phyloP scores from a whole-genome alignment of 345 rosid species.

The Ceriops zippeliana region DNA sequence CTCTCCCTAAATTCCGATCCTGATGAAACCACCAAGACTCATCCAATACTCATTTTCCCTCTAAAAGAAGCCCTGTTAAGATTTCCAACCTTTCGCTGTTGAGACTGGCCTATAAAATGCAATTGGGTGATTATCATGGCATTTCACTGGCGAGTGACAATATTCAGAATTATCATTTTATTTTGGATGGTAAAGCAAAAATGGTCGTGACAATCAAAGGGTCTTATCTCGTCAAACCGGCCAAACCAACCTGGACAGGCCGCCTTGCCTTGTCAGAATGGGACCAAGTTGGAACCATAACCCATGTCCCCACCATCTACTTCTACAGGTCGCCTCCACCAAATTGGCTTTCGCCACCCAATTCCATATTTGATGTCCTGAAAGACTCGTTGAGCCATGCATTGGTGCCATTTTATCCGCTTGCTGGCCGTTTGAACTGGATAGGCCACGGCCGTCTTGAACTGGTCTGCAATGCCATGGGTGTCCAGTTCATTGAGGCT shows the following conservation, averaged over 20 bases:
- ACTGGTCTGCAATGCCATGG: slow-evolving; percentile 44
- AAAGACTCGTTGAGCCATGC: slow-evolving; percentile 37
- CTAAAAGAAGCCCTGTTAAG: neutral
- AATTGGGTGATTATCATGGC: too few species aligned
- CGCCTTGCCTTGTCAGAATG: slow-evolving; percentile 39
- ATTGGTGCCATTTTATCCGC: slow-evolving; percentile 48
- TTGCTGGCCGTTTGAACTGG: slow-evolving; percentile 61
- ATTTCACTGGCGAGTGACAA: neutral
- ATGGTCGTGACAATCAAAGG: slow-evolving; percentile 21
- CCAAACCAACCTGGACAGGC: slow-evolving; percentile 40
- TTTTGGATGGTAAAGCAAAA: neutral
- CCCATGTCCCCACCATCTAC: slow-evolving; percentile 60
- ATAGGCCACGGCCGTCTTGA: slow-evolving; percentile 42
- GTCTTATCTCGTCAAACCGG: slow-evolving; percentile 36
- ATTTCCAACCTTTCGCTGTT: neutral
- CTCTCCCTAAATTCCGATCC: neutral
- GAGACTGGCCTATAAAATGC: too few species aligned
- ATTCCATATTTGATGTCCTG: slow-evolving; percentile 29
- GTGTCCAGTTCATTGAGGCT: slow-evolving; percentile 40
- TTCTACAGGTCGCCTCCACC: slow-evolving; percentile 38
- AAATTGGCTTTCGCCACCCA: slow-evolving; percentile 17
- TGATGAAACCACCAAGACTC: neutral
- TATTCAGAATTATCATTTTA: neutral
- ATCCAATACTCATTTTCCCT: too few species aligned
- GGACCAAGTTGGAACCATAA: slow-evolving; percentile 53